Conservation (phyloP, 1,284 basidiomycete genomes). For the Chalciporus sp. region DNA sequence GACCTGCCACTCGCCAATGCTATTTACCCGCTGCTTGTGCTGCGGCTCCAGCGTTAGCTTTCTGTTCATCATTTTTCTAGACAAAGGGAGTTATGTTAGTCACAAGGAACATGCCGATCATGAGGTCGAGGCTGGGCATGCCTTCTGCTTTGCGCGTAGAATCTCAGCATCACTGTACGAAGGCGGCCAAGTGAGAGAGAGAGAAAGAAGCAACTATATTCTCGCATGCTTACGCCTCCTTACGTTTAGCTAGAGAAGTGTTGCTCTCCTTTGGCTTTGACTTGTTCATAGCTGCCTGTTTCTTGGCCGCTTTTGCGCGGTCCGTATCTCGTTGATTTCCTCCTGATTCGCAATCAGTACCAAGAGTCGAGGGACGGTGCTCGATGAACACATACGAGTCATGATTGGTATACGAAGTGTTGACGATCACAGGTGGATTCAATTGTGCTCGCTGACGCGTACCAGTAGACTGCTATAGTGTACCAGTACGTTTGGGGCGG, state of each 20-base stretch:
- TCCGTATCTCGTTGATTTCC: constrained; percentile 81
- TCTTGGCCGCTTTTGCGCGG: constrained; percentile 74
- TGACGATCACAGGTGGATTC: constrained; percentile 9
- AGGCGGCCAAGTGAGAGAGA: constrained; percentile 26
- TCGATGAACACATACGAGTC: constrained; percentile 48
- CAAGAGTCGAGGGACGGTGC: background rate
- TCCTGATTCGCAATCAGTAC: constrained; percentile 45
- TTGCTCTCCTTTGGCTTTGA: constrained; percentile 71
- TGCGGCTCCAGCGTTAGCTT: constrained; percentile 38
- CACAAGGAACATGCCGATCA: constrained; percentile 9
- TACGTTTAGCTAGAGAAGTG: constrained; percentile 60
- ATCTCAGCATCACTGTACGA: constrained; percentile 67
- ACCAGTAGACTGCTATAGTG: too few relatives aligned
- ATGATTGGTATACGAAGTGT: constrained; percentile 32
- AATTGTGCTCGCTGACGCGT: constrained; percentile 6
- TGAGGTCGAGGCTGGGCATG: constrained; percentile 28
- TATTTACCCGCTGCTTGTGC: constrained; percentile 41
- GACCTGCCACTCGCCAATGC: constrained; percentile 29
- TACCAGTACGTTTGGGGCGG: background rate
- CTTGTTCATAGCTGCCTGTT: constrained; percentile 52
- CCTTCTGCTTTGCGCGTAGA: constrained; percentile 78
- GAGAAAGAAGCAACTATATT: constrained; percentile 15
- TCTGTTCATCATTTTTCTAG: constrained; percentile 67
- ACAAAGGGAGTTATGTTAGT: constrained; percentile 13
- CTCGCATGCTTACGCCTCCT: constrained; percentile 64